Conservation (phyloP, 192 early-diverging fungal genomes). For the Coemansia sp. region DNA sequence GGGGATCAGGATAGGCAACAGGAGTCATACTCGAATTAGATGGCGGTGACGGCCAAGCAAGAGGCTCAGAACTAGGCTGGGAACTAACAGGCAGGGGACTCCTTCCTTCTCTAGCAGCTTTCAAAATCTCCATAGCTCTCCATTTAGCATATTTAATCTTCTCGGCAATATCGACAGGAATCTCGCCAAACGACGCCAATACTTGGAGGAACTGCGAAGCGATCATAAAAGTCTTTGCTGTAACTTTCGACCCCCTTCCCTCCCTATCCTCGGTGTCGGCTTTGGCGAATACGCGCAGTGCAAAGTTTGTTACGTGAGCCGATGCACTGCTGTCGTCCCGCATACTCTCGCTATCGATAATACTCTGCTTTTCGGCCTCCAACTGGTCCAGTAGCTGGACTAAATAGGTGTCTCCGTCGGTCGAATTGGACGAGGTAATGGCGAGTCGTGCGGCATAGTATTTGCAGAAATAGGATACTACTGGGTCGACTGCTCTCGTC, state of each 20-base stretch:
- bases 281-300: constrained; percentile 81
- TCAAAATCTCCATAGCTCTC: constrained; percentile 93
- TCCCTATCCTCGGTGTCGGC: constrained; percentile 92
- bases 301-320: constrained; percentile 89
- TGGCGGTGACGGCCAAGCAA: constrained; percentile 37
- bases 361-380: constrained; percentile 75
- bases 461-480: constrained; percentile 93
- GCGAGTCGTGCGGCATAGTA: constrained; percentile 83
- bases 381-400: constrained; percentile 71
- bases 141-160: constrained; percentile 97
- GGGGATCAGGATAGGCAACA: not conserved
- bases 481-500: constrained; percentile 76
- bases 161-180: constrained; percentile 67
- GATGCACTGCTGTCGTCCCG: constrained; percentile 75
- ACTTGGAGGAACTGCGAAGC: constrained; percentile 90
- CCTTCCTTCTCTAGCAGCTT: constrained; percentile 85
- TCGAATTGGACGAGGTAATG: constrained; percentile 61
- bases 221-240: constrained; percentile 88
- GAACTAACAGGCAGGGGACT: constrained; percentile 18
- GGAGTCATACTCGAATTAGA: not conserved
- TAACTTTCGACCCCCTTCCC: constrained; percentile 78
- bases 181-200: constrained; percentile 78
- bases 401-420: constrained; percentile 65
- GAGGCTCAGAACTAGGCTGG: no score
- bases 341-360: constrained; percentile 70